Conservation (phyloP, 306 rosid species). For the Sechiopsis laciniata region DNA sequence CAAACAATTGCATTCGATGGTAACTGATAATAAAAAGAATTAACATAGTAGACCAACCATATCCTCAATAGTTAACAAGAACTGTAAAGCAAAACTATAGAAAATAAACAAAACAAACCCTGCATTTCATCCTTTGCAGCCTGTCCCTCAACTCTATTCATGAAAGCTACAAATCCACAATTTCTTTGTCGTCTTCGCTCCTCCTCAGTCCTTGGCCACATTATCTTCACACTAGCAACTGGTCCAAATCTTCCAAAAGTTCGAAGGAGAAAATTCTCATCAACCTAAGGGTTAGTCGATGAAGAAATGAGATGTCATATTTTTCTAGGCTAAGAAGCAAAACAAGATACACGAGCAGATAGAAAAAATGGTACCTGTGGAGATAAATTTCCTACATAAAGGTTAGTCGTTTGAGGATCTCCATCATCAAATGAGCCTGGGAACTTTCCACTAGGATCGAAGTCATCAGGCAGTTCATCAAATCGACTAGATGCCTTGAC, state of each 20-base stretch:
- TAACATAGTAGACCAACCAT: background rate
- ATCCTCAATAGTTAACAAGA: background rate
- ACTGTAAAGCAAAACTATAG: background rate
- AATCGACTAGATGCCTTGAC: conserved; percentile 70
- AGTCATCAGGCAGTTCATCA: conserved; percentile 94
- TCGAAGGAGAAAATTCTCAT: conserved; percentile 93
- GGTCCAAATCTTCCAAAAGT: conserved; percentile 99
- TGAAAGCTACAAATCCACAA: conserved; percentile 99
- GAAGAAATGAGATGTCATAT: conserved; percentile 26
- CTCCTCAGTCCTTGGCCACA: conserved; percentile 99
- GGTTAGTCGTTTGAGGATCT: conserved; percentile 97
- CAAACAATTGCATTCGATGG: background rate
- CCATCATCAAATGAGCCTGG: conserved; percentile 99
- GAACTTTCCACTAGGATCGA: conserved; percentile 93
- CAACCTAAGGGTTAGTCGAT: conserved; percentile 53
- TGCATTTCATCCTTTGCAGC: conserved; percentile 99
- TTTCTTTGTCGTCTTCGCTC: conserved; percentile 97
- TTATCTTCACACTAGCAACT: conserved; percentile 98
- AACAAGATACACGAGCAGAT: conserved; percentile 13
- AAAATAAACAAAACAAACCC: conserved; percentile 40
- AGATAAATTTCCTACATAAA: conserved; percentile 96
- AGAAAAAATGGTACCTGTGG: conserved; percentile 52
- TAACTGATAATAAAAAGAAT: background rate
- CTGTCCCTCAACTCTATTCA: conserved; percentile 97
- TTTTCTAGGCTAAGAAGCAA: conserved; percentile 10